These are phyloP conservation scores for Omphalotus guepiniiformis DNA, from an alignment of 768 basidiomycete species.

Conservation along the genomic window DNA sequence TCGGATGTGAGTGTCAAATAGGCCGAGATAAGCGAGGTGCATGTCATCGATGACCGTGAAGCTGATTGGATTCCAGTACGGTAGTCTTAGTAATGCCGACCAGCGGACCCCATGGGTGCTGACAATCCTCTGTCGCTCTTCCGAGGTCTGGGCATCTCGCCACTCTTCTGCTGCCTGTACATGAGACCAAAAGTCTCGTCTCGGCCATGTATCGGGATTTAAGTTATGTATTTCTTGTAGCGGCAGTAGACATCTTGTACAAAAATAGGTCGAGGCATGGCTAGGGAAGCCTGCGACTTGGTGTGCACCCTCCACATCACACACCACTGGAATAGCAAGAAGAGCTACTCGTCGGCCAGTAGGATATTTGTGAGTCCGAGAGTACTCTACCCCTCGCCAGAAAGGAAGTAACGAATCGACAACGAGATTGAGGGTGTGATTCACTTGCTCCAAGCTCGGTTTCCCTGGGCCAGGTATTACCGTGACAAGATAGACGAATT, in stretches of 20 bases:
- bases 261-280: background rate
- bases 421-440: constrained; percentile 29
- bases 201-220: constrained; percentile 14
- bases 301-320: constrained; percentile 28
- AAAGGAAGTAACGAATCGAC: constrained; percentile 30
- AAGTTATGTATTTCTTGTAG: constrained; percentile 14
- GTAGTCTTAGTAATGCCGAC: constrained; percentile 25
- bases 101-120: constrained; percentile 23
- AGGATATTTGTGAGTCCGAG: constrained; percentile 17
- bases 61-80: constrained; percentile 29
- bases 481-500: constrained; percentile 40
- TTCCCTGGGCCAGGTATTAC: constrained; percentile 38
- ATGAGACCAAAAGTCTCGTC: constrained; percentile 10
- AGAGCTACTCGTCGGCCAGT: constrained; percentile 23
- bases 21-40: constrained; percentile 30
- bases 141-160: constrained; percentile 11
- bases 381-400: constrained; percentile 28
- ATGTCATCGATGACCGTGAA: constrained; percentile 31
- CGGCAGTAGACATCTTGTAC: background rate
- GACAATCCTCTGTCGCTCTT: constrained; percentile 9
- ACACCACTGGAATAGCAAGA: constrained; percentile 29
- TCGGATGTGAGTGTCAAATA: constrained; percentile 22
- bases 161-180: constrained; percentile 14
- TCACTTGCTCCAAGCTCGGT: constrained; percentile 25
- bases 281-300: constrained; percentile 22